Percentiles rank a stretch among this genome's conserved stretches.
These are phyloP conservation scores for Populus hybrid DNA, from an alignment of 441 rosid genomes.

Conservation along the genomic window DNA sequence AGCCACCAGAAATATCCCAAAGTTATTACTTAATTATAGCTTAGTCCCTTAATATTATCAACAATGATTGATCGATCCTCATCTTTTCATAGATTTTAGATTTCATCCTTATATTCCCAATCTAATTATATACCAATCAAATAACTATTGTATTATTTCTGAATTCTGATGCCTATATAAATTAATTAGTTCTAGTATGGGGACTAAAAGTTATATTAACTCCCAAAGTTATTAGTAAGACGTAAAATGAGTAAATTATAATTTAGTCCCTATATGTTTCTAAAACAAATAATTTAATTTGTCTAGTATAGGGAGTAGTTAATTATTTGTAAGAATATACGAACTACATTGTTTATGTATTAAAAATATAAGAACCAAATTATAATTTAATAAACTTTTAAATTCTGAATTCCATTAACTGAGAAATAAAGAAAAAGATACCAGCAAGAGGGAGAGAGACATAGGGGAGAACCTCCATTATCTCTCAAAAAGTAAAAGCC, in stretches of 20 bases:
- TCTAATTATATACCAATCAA: neutral
- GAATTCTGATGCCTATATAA: neutral
- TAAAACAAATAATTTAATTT: too few species aligned
- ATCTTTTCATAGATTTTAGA: too few species aligned
- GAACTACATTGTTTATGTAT: neutral
- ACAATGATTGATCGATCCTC: neutral
- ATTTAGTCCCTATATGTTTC: too few species aligned
- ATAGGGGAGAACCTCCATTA: neutral
- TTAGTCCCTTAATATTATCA: neutral
- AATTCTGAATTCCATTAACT: neutral
- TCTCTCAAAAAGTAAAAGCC: neutral
- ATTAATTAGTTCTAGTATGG: too few species aligned
- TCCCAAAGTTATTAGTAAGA: too few species aligned
- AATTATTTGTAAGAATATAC: too few species aligned
- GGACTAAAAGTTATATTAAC: too few species aligned
- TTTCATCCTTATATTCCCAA: neutral
- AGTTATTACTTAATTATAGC: neutral
- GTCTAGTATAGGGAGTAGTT: neutral
- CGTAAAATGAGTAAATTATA: too few species aligned
- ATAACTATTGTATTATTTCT: too few species aligned
- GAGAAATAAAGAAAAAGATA: neutral
- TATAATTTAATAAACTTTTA: too few species aligned
- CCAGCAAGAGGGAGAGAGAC: neutral
- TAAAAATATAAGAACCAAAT: too few species aligned
- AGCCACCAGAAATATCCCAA: neutral